phyloP scores from a whole-genome alignment of 2,329 filamentous ascomycete genomes.

The Sphaerulina populicola region DNA sequence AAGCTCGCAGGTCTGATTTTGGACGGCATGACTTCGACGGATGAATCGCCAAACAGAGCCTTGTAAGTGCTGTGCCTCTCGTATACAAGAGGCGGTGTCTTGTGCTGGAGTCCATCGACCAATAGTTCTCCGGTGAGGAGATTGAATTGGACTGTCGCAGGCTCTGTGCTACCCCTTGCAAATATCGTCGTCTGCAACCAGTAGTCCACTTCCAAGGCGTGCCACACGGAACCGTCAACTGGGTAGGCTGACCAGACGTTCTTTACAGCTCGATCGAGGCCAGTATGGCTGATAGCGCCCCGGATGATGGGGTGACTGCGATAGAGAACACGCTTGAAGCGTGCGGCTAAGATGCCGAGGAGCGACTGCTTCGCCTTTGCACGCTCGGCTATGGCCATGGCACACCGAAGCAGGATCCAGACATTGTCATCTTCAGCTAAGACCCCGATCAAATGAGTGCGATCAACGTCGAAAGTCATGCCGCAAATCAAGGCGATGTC shows the following conservation, averaged over 20 bases:
- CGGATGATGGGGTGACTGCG: constrained; percentile 8
- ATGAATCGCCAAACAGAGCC: constrained; percentile 48
- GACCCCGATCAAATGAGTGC: constrained; percentile 12
- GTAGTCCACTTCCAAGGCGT: not conserved
- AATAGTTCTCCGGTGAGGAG: constrained; percentile 43
- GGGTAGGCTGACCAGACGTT: constrained; percentile 36
- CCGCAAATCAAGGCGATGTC: constrained; percentile 51
- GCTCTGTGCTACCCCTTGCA: not conserved
- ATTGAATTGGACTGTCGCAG: constrained; percentile 34
- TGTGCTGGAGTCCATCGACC: constrained; percentile 42
- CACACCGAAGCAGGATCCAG: constrained; percentile 17
- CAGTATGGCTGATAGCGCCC: not conserved
- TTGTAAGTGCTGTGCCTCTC: constrained; percentile 38
- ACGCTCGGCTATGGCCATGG: constrained; percentile 16
- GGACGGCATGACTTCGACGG: constrained; percentile 49
- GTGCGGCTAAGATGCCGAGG: not conserved
- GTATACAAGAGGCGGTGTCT: constrained; percentile 48
- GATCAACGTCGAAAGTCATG: constrained; percentile 37
- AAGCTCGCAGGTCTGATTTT: constrained; percentile 47
- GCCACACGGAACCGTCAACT: constrained; percentile 1
- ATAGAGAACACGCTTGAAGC: constrained; percentile 15
- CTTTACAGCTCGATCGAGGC: constrained; percentile 17
- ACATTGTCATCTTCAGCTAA: constrained; percentile 13
- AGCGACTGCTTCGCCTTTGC: constrained; percentile 1
- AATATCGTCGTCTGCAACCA: constrained; percentile 7